These are phyloP conservation scores for Magnusiomyces magnusii DNA, from an alignment of 1,139 yeast species.

Conservation along the genomic window DNA sequence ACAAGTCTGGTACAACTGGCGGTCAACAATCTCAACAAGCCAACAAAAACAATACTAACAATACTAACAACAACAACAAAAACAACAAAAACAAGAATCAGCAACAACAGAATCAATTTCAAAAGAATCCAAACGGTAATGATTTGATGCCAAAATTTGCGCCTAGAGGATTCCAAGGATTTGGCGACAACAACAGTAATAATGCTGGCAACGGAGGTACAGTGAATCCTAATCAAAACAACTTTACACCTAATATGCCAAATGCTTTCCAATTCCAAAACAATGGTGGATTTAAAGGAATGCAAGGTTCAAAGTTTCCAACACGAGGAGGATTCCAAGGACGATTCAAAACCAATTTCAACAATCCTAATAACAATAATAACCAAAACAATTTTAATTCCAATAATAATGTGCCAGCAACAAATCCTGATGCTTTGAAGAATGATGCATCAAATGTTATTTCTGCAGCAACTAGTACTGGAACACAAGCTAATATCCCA, in stretches of 20 bases:
- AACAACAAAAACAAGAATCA: no score
- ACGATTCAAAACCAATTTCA: neutral
- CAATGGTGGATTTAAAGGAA: neutral
- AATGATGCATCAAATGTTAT: no score
- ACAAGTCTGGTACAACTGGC: neutral
- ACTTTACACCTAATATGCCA: neutral
- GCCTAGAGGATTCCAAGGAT: neutral
- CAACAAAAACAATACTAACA: neutral
- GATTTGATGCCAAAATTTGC: neutral
- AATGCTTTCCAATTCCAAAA: conserved; percentile 1
- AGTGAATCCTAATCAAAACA: neutral
- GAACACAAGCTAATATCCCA: no score
- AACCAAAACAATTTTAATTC: conserved; percentile 16
- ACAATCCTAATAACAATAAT: conserved; percentile 6
- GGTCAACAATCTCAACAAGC: neutral
- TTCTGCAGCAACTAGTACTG: no score
- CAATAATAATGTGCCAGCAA: neutral
- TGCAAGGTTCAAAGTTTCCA: neutral
- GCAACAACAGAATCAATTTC: no score
- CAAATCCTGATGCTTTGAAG: conserved; percentile 1
- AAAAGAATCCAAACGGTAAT: neutral
- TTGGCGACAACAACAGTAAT: neutral
- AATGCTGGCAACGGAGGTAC: neutral
- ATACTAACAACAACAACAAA: no score
- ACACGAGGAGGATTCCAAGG: neutral